Conservation (phyloP, 768 basidiomycete genomes). For the Rhizopogon salebrosus region DNA sequence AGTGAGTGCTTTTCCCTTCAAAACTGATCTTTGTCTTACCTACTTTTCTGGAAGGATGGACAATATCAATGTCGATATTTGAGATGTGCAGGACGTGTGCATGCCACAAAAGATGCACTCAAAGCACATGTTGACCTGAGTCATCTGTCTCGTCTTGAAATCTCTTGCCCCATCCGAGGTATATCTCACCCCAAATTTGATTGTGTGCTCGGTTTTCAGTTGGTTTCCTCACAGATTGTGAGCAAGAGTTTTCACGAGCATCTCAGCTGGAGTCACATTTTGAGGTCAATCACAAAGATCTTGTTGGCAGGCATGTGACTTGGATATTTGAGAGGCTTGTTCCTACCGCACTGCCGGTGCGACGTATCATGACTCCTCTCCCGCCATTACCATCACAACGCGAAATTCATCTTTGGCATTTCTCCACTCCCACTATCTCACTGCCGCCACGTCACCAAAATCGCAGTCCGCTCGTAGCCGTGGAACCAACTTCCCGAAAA, state of each 20-base stretch:
- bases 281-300: conserved; percentile 13
- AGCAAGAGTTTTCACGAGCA: conserved; percentile 18
- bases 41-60: conserved; percentile 16
- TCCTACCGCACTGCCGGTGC: conserved; percentile 11
- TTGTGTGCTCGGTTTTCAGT: conserved; percentile 5
- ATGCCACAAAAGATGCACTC: conserved; percentile 13
- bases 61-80: conserved; percentile 18
- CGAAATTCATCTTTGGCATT: background rate
- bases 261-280: conserved; percentile 22
- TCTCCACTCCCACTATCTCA: background rate
- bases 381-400: conserved; percentile 7
- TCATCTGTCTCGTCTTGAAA: conserved; percentile 23
- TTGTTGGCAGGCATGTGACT: conserved; percentile 11
- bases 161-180: conserved; percentile 22
- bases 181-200: background rate
- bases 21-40: background rate
- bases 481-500: conserved; percentile 20
- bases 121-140: conserved; percentile 25
- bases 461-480: background rate
- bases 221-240: conserved; percentile 13
- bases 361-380: conserved; percentile 4
- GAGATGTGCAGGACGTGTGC: conserved; percentile 24
- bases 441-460: background rate
- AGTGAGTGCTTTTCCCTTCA: conserved; percentile 5
- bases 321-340: conserved; percentile 16